Percentiles rank a stretch among this genome's conserved stretches.
Conservation (phyloP, 2,329 filamentous ascomycete species). For the Fusarium sarcochroum region DNA sequence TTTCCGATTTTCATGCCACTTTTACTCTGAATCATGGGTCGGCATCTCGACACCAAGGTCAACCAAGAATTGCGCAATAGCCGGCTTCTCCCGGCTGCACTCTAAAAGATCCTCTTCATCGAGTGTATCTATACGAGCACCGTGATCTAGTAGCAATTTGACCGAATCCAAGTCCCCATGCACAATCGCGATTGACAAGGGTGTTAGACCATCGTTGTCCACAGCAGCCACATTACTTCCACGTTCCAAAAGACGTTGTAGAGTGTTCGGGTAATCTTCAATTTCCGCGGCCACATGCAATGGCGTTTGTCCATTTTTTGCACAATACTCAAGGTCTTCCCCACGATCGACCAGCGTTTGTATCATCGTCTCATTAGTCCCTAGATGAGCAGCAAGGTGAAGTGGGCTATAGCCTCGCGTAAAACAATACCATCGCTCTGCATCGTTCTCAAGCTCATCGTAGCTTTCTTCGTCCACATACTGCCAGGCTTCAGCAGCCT, state of each 20-base stretch:
- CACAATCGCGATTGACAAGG: background rate
- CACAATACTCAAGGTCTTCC: background rate
- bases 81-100: background rate
- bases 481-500: slow-evolving; percentile 3
- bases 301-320: background rate
- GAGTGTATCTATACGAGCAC: background rate
- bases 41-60: slow-evolving; percentile 14
- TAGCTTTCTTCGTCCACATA: background rate
- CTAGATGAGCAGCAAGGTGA: slow-evolving; percentile 12
- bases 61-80: background rate
- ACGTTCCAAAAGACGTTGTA: background rate
- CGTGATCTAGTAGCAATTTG: slow-evolving; percentile 8
- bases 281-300: slow-evolving; percentile 9
- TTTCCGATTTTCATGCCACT: too few relatives aligned
- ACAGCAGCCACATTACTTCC: slow-evolving; percentile 1
- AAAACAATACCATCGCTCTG: slow-evolving; percentile 6
- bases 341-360: background rate
- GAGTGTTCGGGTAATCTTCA: background rate
- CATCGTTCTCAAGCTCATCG: slow-evolving; percentile 1
- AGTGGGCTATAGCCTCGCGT: background rate
- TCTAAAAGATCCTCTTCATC: slow-evolving; percentile 6
- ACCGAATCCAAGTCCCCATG: slow-evolving; percentile 1
- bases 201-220: background rate
- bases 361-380: background rate
- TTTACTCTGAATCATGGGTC: background rate